Evolutionary conservation across 2,329 filamentous ascomycete species (phyloP), one percentile per base, ranked within the genome.

Genomic region (Didymellaceae sp.): DNA sequence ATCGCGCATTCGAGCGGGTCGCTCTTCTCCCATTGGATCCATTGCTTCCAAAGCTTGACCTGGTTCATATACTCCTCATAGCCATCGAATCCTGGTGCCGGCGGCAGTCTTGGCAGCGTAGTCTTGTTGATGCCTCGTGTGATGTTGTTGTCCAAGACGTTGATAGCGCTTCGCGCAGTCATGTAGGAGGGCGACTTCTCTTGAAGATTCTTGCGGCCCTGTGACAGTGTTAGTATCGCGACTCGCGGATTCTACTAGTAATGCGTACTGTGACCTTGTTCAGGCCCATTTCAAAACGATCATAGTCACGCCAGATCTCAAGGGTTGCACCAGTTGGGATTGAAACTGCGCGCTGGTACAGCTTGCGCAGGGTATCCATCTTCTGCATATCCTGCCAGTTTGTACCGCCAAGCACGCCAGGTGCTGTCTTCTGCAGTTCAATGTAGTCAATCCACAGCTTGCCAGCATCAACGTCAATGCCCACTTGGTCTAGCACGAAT

Each of bases 331-430:
- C 85, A 57, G 91, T 96, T 4, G 95, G 95, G 30, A 97, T 85
- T 59, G 85, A 87, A 50, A 97, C 90, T 11, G 93, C 93, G 44
- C 88, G 88, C 65, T 97, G 92, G 71, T 97, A 99, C 0, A 90
- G 89, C 71, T 95, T 96, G 52, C 94, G 87, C 42, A 99, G 77
- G 61, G 89, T 81, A 65, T 99, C 94, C 88, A 96, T 96, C 80
- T 99, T 99, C 70, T 97, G 94, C 75, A 93, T 89, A 68, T 97
- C 94, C 74, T 97, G 92, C 95, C 94, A 99, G 51, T 85, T 87
- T 51, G 82, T 87, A 33, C 93, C 94, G 20, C 92, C 93, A 51
- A 94, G 84, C 50, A 86, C 86, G 5, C 94, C 94, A 1, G 94
- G 94, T 0, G 89, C 90, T 30, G 85, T 89, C 69, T 91, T 92